phyloP scores from a whole-genome alignment of 768 basidiomycete species.

The Kwoniella mangroviensis region DNA sequence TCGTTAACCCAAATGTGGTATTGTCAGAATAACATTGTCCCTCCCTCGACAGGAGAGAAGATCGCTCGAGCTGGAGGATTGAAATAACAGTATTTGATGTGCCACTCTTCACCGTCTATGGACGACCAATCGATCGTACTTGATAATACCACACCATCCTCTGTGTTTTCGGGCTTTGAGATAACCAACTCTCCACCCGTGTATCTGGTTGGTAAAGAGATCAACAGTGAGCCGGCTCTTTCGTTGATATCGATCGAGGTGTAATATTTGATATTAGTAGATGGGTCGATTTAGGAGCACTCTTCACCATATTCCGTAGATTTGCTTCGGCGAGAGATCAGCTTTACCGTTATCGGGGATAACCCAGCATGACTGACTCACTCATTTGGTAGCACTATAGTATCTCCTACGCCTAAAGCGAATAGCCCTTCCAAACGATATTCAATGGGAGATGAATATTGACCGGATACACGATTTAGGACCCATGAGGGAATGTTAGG shows the following conservation, averaged over 20 bases:
- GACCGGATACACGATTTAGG: background rate
- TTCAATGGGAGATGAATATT: background rate
- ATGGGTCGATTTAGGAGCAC: background rate
- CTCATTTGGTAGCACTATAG: background rate
- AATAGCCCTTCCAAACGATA: background rate
- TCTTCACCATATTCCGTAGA: background rate
- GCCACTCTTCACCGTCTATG: background rate
- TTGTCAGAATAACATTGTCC: background rate
- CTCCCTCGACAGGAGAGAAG: background rate
- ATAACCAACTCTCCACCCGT: background rate
- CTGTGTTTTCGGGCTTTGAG: background rate
- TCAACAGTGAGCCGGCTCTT: background rate
- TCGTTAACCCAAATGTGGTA: background rate
- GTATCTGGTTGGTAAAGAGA: background rate
- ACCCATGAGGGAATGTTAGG: background rate
- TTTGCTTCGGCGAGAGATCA: background rate
- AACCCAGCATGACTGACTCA: background rate
- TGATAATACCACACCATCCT: background rate
- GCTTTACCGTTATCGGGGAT: background rate
- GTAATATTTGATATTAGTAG: background rate
- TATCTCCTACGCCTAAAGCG: background rate
- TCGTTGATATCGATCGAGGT: background rate
- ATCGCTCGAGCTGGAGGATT: background rate
- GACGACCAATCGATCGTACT: background rate
- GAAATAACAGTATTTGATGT: background rate